Evolutionary conservation across 345 rosid species (phyloP).

Genomic region (Salix caprea): DNA sequence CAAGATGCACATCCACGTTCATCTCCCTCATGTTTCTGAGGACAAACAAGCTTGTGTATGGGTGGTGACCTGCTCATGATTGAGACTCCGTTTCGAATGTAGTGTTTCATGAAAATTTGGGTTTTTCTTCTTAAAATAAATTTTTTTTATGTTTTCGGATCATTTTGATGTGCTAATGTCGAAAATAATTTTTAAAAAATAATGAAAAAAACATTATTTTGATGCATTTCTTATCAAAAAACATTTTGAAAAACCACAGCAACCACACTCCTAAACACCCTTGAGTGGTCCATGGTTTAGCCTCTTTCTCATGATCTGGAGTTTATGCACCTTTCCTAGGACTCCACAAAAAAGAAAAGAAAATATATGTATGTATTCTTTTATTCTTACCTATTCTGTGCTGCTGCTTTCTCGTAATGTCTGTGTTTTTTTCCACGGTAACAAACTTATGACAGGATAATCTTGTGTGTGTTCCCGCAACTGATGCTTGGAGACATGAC

Average conservation of each 20-base stretch:
- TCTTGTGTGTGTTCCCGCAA: conserved; percentile 19
- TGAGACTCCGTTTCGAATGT: too few species aligned
- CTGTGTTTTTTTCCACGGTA: background rate
- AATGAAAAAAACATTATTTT: too few species aligned
- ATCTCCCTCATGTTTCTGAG: background rate
- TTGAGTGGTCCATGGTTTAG: background rate
- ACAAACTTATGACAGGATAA: conserved; percentile 9
- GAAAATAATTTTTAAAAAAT: too few species aligned
- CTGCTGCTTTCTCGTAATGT: background rate
- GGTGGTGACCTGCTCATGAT: background rate
- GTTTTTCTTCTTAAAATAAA: too few species aligned
- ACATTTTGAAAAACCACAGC: too few species aligned
- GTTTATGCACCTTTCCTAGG: background rate
- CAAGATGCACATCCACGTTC: background rate
- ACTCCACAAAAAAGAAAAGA: too few species aligned
- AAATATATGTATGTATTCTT: background rate
- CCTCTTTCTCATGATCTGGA: background rate
- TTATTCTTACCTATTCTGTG: background rate
- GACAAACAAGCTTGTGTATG: background rate
- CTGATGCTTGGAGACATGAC: conserved; percentile 29
- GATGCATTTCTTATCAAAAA: too few species aligned
- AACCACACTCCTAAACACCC: too few species aligned
- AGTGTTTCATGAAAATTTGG: too few species aligned
- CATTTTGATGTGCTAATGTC: too few species aligned
- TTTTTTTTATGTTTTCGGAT: too few species aligned